Evolutionary conservation across 305 asterid genomes (phyloP).

Genomic region (Fraxinus velutina): DNA sequence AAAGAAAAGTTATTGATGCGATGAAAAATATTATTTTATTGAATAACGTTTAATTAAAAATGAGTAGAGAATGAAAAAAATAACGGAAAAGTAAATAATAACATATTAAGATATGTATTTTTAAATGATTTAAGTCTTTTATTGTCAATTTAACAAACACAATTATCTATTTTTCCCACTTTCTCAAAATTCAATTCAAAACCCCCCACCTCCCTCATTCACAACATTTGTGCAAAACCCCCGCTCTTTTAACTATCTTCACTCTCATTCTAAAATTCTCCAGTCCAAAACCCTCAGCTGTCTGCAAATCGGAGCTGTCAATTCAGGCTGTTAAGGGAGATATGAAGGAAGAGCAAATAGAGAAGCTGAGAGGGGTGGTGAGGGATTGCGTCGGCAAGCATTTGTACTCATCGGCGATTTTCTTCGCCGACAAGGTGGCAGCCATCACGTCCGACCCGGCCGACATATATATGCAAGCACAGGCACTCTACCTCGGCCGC

Average conservation of each 20-base stretch:
- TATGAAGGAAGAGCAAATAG: slow-evolving; percentile 89
- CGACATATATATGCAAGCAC: slow-evolving; percentile 98
- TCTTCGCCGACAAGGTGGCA: slow-evolving; percentile 98
- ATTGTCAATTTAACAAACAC: background rate
- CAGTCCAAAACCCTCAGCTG: slow-evolving; percentile 12
- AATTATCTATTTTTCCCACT: background rate
- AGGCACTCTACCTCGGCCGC: slow-evolving; percentile 93
- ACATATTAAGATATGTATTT: background rate
- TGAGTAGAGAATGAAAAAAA: too few species aligned
- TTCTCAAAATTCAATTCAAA: background rate
- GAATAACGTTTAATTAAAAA: too few species aligned
- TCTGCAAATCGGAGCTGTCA: background rate
- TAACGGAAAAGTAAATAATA: background rate
- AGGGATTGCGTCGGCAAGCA: slow-evolving; percentile 98
- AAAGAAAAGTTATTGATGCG: too few species aligned
- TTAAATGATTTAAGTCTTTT: background rate
- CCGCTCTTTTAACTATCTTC: slow-evolving; percentile 7
- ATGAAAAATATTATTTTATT: too few species aligned
- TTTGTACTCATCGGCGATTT: slow-evolving; percentile 88
- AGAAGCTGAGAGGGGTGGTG: slow-evolving; percentile 85
- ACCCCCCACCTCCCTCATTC: background rate
- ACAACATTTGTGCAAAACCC: background rate
- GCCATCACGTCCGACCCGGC: slow-evolving; percentile 95
- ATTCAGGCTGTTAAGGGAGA: background rate
- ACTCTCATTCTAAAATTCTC: background rate